These are phyloP conservation scores for Polytrichum commune DNA, from an alignment of 225 moss, liverwort and hornwort species.

Conservation along the genomic window DNA sequence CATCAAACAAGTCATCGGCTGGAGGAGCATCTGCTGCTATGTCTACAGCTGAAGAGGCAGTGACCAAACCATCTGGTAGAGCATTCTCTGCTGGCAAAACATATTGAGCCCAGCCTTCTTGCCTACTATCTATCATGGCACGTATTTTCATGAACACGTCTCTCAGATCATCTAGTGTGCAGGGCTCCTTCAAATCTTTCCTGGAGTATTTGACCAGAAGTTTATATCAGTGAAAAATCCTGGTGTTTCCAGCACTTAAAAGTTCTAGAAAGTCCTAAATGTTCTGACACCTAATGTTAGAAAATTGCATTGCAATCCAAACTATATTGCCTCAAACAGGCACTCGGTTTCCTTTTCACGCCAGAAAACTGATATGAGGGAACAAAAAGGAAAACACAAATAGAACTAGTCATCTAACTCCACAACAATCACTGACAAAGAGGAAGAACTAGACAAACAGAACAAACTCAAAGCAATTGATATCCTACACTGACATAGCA, in stretches of 20 bases:
- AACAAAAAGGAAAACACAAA: no score
- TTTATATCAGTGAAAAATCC: background rate
- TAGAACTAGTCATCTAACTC: no score
- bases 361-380: no score
- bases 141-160: constrained; percentile 74
- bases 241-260: background rate
- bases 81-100: constrained; percentile 69
- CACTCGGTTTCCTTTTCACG: no score
- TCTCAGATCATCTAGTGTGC: constrained; percentile 70
- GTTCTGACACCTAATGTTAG: no score
- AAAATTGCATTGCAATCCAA: no score
- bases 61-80: constrained; percentile 69
- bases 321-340: no score
- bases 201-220: constrained; percentile 21
- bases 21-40: constrained; percentile 30
- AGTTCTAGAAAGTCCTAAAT: no score
- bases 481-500: no score
- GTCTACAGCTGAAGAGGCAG: constrained; percentile 68
- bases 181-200: constrained; percentile 70
- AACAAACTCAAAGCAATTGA: no score
- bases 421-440: no score
- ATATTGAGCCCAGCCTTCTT: constrained; percentile 79
- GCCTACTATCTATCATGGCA: constrained; percentile 55
- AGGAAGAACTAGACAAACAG: no score
- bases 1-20: constrained; percentile 32